Evolutionary conservation across 352 stramenopile genomes (phyloP).

Genomic region (Phytophthora europaea): DNA sequence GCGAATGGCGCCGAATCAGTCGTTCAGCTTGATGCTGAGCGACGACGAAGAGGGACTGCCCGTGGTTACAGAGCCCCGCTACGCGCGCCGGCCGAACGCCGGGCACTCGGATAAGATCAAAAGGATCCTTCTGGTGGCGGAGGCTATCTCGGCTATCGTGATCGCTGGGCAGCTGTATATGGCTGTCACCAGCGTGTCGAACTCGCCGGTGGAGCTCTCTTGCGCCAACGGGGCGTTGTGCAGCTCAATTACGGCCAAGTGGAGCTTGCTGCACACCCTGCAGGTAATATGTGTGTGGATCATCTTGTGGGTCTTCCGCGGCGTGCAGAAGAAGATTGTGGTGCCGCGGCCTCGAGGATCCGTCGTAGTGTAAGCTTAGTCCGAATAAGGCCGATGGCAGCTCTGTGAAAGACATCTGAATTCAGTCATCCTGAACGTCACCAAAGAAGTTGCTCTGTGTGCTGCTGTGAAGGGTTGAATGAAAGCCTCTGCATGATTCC

Average conservation of each 20-base stretch:
- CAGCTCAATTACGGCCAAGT: slow-evolving; percentile 40
- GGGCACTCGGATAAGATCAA: slow-evolving; percentile 41
- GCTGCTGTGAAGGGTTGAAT: not conserved
- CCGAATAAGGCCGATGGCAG: not conserved
- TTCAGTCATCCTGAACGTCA: not conserved
- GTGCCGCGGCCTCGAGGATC: slow-evolving; percentile 24
- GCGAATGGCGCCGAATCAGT: slow-evolving; percentile 32
- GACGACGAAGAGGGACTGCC: slow-evolving; percentile 34
- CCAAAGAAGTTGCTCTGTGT: not conserved
- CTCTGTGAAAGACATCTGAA: not conserved
- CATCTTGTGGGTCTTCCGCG: slow-evolving; percentile 40
- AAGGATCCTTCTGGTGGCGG: slow-evolving; percentile 38
- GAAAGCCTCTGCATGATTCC: not conserved
- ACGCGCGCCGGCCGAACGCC: slow-evolving; percentile 16
- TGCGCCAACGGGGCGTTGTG: slow-evolving; percentile 68
- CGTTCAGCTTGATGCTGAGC: slow-evolving; percentile 37
- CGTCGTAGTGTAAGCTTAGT: slow-evolving; percentile 9
- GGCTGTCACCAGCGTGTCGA: slow-evolving; percentile 36
- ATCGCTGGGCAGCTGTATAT: slow-evolving; percentile 54
- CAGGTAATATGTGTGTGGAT: slow-evolving; percentile 44
- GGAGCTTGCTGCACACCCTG: slow-evolving; percentile 45
- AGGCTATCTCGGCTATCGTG: slow-evolving; percentile 34
- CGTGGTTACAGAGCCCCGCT: slow-evolving; percentile 32
- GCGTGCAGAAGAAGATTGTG: slow-evolving; percentile 41
- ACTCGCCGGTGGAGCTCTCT: slow-evolving; percentile 48